Conservation (phyloP, 495 filamentous ascomycete species). For the Tuber borchii region DNA sequence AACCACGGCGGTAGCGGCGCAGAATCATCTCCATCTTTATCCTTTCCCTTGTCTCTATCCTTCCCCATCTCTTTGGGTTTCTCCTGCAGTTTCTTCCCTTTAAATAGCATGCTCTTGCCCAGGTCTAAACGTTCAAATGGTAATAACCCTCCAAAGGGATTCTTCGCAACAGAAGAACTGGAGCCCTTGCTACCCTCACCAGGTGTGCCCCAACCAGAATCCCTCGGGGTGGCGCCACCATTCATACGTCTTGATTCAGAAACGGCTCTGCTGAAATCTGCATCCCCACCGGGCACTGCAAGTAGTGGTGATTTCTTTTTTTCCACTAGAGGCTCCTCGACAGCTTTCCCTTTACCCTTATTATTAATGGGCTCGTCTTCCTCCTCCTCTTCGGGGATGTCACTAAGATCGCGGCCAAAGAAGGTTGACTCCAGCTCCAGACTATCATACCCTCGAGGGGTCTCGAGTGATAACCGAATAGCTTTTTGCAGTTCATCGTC, state of each 20-base stretch:
- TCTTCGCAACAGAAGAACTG: constrained; percentile 16
- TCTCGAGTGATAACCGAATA: constrained; percentile 68
- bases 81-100: constrained; percentile 29
- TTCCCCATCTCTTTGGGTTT: constrained; percentile 23
- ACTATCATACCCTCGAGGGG: constrained; percentile 38
- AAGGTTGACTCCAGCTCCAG: constrained; percentile 40
- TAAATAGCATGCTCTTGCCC: constrained; percentile 45
- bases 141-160: constrained; percentile 68
- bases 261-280: constrained; percentile 51
- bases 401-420: constrained; percentile 32
- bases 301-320: constrained; percentile 2
- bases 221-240: constrained; percentile 41
- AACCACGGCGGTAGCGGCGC: constrained; percentile 85
- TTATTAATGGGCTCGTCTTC: constrained; percentile 31
- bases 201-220: constrained; percentile 44
- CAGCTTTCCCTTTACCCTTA: constrained; percentile 37
- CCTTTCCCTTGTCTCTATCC: constrained; percentile 39
- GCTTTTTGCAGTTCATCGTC: constrained; percentile 74
- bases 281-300: constrained; percentile 44
- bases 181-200: constrained; percentile 40
- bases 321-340: constrained; percentile 7
- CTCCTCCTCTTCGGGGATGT: constrained; percentile 32
- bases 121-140: constrained; percentile 84
- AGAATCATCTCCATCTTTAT: constrained; percentile 53
- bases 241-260: constrained; percentile 51